A percentile compares a stretch with the other conserved stretches of the same genome.
phyloP scores from a whole-genome alignment of 208 protist genomes.

The Naegleria fowleri region DNA sequence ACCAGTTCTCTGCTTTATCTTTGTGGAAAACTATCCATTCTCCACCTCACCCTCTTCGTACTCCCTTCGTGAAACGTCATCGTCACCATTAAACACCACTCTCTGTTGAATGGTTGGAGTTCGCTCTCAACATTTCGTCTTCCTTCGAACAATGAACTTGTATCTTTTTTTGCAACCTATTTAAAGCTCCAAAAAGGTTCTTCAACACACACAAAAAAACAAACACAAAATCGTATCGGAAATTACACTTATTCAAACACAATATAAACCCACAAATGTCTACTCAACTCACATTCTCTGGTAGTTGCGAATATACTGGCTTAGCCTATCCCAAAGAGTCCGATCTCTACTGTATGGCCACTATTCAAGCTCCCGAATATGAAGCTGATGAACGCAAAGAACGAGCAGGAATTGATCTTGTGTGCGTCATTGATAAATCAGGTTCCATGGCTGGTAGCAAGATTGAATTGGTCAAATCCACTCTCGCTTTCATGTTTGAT shows the following conservation, averaged over 20 bases:
- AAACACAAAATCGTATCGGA: too few relatives aligned
- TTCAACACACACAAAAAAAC: too few relatives aligned
- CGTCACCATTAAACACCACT: too few relatives aligned
- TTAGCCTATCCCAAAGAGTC: neutral
- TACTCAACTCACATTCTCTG: neutral
- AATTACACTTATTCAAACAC: neutral
- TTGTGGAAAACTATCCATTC: too few relatives aligned
- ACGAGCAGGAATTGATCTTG: conserved; percentile 23
- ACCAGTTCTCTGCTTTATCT: too few relatives aligned
- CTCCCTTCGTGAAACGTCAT: too few relatives aligned
- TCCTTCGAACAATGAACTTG: too few relatives aligned
- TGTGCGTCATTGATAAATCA: conserved; percentile 38
- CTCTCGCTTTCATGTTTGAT: conserved; percentile 42
- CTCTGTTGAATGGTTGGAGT: too few relatives aligned
- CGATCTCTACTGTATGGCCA: neutral
- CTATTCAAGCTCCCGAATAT: neutral
- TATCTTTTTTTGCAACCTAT: too few relatives aligned
- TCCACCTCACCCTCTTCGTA: too few relatives aligned
- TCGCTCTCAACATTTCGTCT: too few relatives aligned
- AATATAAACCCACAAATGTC: neutral
- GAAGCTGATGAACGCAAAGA: neutral
- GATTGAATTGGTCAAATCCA: conserved; percentile 36
- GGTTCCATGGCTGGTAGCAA: conserved; percentile 39
- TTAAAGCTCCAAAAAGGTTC: too few relatives aligned
- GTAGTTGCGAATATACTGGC: neutral